Conservation (phyloP, 352 stramenopile species). For the Blastocystis sp. region DNA sequence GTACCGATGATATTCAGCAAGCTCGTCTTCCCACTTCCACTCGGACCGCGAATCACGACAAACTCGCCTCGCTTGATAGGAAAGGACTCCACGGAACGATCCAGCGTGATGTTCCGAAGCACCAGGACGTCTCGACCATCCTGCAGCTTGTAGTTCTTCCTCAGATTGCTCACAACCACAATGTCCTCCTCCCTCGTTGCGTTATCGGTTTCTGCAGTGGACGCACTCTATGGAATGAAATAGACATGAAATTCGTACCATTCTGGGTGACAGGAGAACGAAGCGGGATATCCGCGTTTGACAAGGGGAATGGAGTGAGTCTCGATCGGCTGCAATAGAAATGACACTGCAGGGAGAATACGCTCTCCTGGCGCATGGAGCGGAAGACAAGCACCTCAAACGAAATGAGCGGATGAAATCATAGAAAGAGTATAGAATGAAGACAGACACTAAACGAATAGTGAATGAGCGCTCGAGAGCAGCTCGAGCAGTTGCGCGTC, state of each 20-base stretch:
- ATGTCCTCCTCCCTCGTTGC: slow-evolving; percentile 1
- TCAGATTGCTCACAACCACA: slow-evolving; percentile 6
- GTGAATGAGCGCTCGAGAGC: slow-evolving; percentile 11
- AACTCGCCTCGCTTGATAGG: slow-evolving; percentile 73
- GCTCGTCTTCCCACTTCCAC: slow-evolving; percentile 73
- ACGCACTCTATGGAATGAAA: no score
- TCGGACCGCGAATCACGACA: slow-evolving; percentile 73
- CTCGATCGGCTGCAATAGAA: neutral
- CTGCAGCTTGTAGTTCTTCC: slow-evolving; percentile 31
- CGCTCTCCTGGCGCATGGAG: no score
- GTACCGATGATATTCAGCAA: slow-evolving; percentile 75
- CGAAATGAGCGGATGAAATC: no score
- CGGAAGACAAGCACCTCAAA: no score
- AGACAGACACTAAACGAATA: no score
- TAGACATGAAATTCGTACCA: no score
- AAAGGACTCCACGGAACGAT: slow-evolving; percentile 16
- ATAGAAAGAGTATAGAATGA: no score
- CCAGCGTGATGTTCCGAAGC: slow-evolving; percentile 16
- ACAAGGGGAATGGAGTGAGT: no score
- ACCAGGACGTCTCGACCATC: slow-evolving; percentile 33
- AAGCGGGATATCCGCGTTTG: neutral
- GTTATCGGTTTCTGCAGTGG: no score
- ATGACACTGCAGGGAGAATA: no score
- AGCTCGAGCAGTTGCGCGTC: slow-evolving; percentile 18
- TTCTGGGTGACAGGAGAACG: neutral